Base-by-base conservation (phyloP, 1,284 basidiomycete species). In the Malassezia globosa region DNA sequence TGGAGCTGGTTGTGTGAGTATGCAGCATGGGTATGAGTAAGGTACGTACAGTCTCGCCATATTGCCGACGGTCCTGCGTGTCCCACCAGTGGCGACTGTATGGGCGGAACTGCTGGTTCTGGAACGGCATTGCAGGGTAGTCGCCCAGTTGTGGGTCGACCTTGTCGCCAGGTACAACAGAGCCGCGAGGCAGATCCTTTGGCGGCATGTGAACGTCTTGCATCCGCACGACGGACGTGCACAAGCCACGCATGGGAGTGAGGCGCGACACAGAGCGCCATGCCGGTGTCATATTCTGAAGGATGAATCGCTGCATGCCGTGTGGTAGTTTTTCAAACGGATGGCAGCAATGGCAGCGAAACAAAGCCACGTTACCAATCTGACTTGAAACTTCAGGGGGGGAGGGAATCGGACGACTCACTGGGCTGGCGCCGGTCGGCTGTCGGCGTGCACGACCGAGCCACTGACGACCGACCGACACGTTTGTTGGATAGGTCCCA, bases 1-100 rank as follows among this genome's bases (percentile, higher is more conserved):
- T 67, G 64, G 37, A 60, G 62, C 63, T 63, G 49, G 27, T 7
- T 11, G 16, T 37, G 13, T 34, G 8, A 35, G 38, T n/a, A 14
- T 41, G n/a, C n/a, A n/a, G n/a, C n/a, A n/a, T n/a, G n/a, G n/a
- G n/a, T n/a, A n/a, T n/a, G n/a, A n/a, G n/a, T n/a, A n/a, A n/a
- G n/a, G 1, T 8, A 48, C 63, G 48, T 50, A 66, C 65, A 11
- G 61, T 64, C 47, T 70, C 68, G 37, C 64, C 66, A 56, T 59
- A 70, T 58, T 70, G 67, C 4, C 58, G 48, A 55, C 69, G 68
- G 53, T 70, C 68, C 54, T 70, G 68, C 37, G 58, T 46, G 48
- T 70, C 66, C 64, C 64, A 70, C 64, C 64, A 70, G 37, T 61
- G 60, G 44, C 58, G 63, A 41, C 57, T 59, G 53, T 60, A 63